A percentile compares a stretch with the other conserved stretches of the same genome.
Evolutionary conservation across 1,139 yeast genomes (phyloP).

Genomic region (Ogataea hybrid): DNA sequence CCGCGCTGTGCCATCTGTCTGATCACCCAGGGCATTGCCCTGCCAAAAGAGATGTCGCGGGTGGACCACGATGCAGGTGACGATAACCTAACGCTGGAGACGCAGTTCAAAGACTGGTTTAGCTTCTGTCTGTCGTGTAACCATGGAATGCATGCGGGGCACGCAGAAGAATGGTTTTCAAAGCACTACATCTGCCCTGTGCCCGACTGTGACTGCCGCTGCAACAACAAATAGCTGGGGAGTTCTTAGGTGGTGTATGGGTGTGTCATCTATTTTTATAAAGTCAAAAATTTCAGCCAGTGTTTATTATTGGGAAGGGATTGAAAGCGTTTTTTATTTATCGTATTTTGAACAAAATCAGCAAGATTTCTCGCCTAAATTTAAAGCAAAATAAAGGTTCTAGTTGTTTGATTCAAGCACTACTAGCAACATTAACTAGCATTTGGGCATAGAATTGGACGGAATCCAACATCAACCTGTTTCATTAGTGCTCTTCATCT

Average conservation of each 20-base stretch:
- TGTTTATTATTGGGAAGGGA: constrained; percentile 3
- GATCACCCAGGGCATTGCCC: constrained; percentile 73
- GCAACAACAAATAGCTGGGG: constrained; percentile 46
- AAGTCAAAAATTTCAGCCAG: background rate
- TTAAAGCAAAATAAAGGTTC: background rate
- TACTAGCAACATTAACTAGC: background rate
- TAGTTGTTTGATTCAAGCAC: background rate
- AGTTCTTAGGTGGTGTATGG: constrained; percentile 3
- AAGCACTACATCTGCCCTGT: constrained; percentile 89
- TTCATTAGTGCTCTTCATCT: background rate
- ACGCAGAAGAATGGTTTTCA: constrained; percentile 94
- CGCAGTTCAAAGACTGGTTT: constrained; percentile 67
- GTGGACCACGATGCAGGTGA: constrained; percentile 19
- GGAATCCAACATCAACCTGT: background rate
- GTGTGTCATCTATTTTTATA: background rate
- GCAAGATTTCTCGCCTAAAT: constrained; percentile 1
- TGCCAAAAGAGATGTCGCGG: constrained; percentile 40
- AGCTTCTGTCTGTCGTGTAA: constrained; percentile 88
- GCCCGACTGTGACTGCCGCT: constrained; percentile 85
- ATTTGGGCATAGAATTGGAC: background rate
- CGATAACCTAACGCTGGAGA: constrained; percentile 15
- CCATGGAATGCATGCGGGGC: constrained; percentile 93
- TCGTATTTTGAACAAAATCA: constrained; percentile 6
- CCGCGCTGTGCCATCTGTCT: constrained; percentile 92
- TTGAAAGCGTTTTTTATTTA: constrained; percentile 8